phyloP scores from a whole-genome alignment of 257 asterid genomes.

The Fraxinus pennsylvanica region DNA sequence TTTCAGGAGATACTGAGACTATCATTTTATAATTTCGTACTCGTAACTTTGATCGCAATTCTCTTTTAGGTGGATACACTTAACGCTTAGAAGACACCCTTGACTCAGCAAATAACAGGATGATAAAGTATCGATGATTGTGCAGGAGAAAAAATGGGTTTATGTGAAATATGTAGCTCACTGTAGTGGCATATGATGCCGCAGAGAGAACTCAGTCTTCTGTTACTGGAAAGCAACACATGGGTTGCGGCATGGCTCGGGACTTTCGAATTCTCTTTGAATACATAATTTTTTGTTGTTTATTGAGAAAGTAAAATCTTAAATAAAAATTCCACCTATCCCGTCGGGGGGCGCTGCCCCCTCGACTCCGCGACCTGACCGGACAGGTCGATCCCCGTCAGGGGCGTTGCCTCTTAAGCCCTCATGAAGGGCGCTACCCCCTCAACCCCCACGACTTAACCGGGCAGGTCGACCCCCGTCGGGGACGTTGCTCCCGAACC shows the following conservation, averaged over 20 bases:
- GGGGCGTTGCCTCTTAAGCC: too few relatives aligned
- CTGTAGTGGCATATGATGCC: conserved; percentile 95
- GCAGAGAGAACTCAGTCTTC: conserved; percentile 97
- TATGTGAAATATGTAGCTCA: conserved; percentile 95
- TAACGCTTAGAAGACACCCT: conserved; percentile 66
- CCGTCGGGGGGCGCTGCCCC: too few relatives aligned
- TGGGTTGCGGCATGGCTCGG: conserved; percentile 92
- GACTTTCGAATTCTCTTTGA: conserved; percentile 61
- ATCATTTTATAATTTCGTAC: not conserved
- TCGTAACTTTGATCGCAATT: not conserved
- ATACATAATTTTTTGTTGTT: conserved; percentile 38
- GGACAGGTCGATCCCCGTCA: too few relatives aligned
- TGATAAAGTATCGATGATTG: conserved; percentile 71
- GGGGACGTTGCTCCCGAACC: too few relatives aligned
- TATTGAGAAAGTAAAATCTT: not conserved
- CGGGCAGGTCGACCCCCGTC: too few relatives aligned
- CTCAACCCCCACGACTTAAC: too few relatives aligned
- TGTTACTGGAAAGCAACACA: conserved; percentile 93
- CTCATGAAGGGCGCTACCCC: too few relatives aligned
- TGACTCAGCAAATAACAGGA: conserved; percentile 76
- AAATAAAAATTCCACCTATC: not conserved
- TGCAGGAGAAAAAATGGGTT: conserved; percentile 96
- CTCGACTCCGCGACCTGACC: too few relatives aligned
- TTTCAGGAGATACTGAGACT: not conserved
- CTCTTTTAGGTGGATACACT: conserved; percentile 79